Evolutionary conservation across 2,329 filamentous ascomycete species (phyloP).

Genomic region (Cercospora nicotianae): DNA sequence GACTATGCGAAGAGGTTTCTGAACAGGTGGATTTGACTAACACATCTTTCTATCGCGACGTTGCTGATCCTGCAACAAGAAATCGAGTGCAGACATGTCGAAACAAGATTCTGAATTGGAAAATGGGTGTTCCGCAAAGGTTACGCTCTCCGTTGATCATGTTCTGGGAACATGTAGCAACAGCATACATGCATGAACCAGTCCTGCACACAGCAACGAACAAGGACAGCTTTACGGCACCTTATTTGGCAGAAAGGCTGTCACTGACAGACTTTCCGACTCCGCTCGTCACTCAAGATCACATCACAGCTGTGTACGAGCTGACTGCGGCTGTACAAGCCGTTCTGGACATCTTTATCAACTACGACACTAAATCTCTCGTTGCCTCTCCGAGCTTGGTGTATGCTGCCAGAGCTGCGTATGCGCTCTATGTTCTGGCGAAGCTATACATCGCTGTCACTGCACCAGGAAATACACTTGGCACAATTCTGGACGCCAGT

Average conservation of each 20-base stretch:
- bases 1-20: constrained; percentile 30
- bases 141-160: constrained; percentile 23
- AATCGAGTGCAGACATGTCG: constrained; percentile 26
- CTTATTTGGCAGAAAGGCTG: constrained; percentile 34
- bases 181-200: constrained; percentile 34
- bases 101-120: constrained; percentile 31
- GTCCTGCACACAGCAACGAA: constrained; percentile 36
- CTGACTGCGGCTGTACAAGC: constrained; percentile 28
- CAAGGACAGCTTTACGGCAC: constrained; percentile 34
- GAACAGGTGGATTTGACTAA: constrained; percentile 25
- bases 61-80: constrained; percentile 27
- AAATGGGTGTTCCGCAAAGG: constrained; percentile 25
- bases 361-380: constrained; percentile 19
- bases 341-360: constrained; percentile 28
- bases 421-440: constrained; percentile 31
- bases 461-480: constrained; percentile 31
- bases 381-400: constrained; percentile 30
- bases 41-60: constrained; percentile 17
- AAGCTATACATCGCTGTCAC: constrained; percentile 34
- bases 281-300: constrained; percentile 29
- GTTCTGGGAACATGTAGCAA: constrained; percentile 32
- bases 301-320: constrained; percentile 30
- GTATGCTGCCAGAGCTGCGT: constrained; percentile 29
- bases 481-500: constrained; percentile 30
- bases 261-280: constrained; percentile 33